Conservation (phyloP, 345 rosid species). For the Eutrema yunnanense region DNA sequence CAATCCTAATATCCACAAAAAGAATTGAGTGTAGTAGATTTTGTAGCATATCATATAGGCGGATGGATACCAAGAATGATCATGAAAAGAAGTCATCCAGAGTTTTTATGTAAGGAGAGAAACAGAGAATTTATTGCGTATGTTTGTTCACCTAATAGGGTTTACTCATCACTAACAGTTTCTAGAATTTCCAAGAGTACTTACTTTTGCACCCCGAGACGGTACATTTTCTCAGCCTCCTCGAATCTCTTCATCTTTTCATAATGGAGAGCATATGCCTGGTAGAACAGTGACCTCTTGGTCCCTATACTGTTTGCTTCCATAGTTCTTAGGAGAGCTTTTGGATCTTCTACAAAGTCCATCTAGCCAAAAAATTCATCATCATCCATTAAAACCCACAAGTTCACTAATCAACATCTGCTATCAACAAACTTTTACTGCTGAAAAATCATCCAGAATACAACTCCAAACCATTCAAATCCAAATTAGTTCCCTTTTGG, state of each 20-base stretch:
- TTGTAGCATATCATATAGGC: background rate
- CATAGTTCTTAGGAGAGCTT: conserved; percentile 57
- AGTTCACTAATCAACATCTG: background rate
- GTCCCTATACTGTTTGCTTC: conserved; percentile 67
- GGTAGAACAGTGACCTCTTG: conserved; percentile 68
- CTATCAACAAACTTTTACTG: background rate
- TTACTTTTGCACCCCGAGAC: conserved; percentile 77
- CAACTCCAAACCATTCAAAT: background rate
- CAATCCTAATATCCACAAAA: background rate
- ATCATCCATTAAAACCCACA: conserved; percentile 9
- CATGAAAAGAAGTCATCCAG: background rate
- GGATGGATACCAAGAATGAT: background rate
- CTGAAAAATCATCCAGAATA: background rate
- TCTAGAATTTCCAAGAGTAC: conserved; percentile 12
- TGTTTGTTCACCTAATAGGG: background rate
- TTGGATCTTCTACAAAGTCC: conserved; percentile 93
- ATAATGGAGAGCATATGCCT: conserved; percentile 82
- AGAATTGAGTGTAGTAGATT: background rate
- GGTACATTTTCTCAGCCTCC: conserved; percentile 89
- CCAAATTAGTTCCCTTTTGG: background rate
- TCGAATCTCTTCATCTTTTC: conserved; percentile 81
- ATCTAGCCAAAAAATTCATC: conserved; percentile 41
- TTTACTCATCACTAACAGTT: background rate
- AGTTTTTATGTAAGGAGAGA: no score
- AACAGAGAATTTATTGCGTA: background rate